A percentile compares a stretch with the other conserved stretches of the same genome.
These are phyloP conservation scores for Apiospora pterosperma DNA, from an alignment of 2,329 filamentous ascomycete species.

Conservation along the genomic window DNA sequence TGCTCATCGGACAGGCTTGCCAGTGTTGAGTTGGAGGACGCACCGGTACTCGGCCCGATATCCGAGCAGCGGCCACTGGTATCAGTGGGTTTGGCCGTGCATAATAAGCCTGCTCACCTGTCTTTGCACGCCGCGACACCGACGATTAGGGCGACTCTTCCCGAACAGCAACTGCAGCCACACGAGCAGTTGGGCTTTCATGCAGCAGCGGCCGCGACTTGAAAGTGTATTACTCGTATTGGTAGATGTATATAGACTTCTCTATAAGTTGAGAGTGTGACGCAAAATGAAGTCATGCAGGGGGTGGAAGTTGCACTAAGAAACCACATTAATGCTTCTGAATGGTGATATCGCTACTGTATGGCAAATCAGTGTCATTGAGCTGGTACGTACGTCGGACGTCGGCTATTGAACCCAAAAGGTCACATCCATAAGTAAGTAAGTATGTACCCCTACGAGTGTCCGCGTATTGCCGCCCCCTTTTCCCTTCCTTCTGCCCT, in stretches of 20 bases:
- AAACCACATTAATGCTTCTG: no score
- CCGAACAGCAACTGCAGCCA: not conserved
- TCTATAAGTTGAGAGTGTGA: no score
- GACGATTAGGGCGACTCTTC: not conserved
- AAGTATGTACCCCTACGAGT: no score
- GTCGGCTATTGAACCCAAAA: no score
- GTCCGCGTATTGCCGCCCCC: no score
- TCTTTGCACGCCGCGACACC: not conserved
- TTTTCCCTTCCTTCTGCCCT: no score
- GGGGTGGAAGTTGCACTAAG: no score
- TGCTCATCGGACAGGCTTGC: not conserved
- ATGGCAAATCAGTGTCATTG: no score
- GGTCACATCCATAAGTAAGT: no score
- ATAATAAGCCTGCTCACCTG: not conserved
- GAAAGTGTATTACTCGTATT: not conserved
- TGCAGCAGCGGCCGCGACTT: not conserved
- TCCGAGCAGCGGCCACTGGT: not conserved
- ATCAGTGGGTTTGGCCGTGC: not conserved
- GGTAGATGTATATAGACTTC: not conserved
- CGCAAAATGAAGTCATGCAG: no score
- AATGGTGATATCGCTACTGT: no score
- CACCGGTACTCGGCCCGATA: not conserved
- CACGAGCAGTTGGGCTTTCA: not conserved
- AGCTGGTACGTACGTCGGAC: no score
- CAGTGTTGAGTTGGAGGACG: not conserved